phyloP scores from a whole-genome alignment of 23 red algal species.

The Gracilaria gracilis region DNA sequence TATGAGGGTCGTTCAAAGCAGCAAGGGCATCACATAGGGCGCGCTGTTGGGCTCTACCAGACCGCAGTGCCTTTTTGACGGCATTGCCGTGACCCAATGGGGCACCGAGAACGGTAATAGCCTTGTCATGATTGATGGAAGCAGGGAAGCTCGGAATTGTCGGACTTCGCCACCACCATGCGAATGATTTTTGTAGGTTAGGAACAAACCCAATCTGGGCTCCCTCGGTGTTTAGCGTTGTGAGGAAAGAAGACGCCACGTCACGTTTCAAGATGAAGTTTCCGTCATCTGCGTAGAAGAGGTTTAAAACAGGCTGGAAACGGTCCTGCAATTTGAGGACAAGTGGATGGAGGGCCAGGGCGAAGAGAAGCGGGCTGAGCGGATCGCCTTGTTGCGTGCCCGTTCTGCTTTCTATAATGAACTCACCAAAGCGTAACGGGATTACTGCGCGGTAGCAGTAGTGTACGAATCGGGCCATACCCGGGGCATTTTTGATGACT shows the following conservation, averaged over 20 bases:
- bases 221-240: neutral
- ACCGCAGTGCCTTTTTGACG: too few species aligned
- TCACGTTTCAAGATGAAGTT: neutral
- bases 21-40: too few species aligned
- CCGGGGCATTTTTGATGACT: neutral
- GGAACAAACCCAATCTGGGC: neutral
- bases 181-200: neutral
- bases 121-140: too few species aligned
- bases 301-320: neutral
- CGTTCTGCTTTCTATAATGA: neutral
- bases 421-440: neutral
- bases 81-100: too few species aligned
- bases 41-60: too few species aligned
- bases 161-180: too few species aligned
- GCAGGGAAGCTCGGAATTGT: too few species aligned
- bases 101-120: too few species aligned
- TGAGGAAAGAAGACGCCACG: neutral
- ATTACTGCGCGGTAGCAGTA: neutral
- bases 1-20: too few species aligned
- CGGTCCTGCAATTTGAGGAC: neutral
- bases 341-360: constrained; percentile 7
- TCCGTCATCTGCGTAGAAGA: constrained; percentile 22
- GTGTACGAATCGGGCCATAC: constrained; percentile 26
- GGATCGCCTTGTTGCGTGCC: constrained; percentile 54
- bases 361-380: constrained; percentile 26